Evolutionary conservation across 2,329 filamentous ascomycete species (phyloP), one percentile per base, ranked within the genome.

Genomic region (Fusarium neocosmosporiellum): DNA sequence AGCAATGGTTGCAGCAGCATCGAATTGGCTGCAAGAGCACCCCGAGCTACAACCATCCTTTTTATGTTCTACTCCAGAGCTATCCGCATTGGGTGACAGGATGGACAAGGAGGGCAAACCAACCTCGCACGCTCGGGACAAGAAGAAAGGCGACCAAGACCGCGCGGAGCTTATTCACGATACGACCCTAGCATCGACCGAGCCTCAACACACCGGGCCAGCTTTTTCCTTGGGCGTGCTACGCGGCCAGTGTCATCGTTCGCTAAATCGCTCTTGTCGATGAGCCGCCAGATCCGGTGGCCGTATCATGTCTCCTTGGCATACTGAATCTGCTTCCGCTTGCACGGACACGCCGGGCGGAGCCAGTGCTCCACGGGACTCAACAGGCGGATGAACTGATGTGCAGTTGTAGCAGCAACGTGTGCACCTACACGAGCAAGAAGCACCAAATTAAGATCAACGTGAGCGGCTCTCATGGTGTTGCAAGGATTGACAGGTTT

Each of bases 221-320:
- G 22, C 53, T 63, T 58, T 55, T 64, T 22, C 27, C 59, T 29
- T 29, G 18, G 41, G 46, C 53, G 24, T 33, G 20, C n/a, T 29
- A 63, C 53, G 48, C 34, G 57, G 58, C 50, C 63, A 24, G 50
- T 60, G 24, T 29, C 63, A 24, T 57, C 58, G 24, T 27, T 58
- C 31, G 36, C 27, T 41, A 61, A 37, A 37, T 55, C 63, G 59
- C 64, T 62, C 73, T 65, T 63, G 63, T 41, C 64, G 64, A 69
- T 67, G 73, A 72, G 75, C 75, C 75, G 75, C 72, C 57, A 73
- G 75, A 75, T 77, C 75, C 75, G 75, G 65, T 31, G 43, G 65
- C 65, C 73, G 66, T 72, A 72, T 66, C 72, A 74, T 72, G 57
- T 48, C 55, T 64, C 48, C 75, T 75, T 77, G 73, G 75, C 73